A percentile compares a stretch with the other conserved stretches of the same genome.
These are phyloP conservation scores for Chaetoceros muelleri DNA, from an alignment of 108 stramenopile species.

Conservation along the genomic window DNA sequence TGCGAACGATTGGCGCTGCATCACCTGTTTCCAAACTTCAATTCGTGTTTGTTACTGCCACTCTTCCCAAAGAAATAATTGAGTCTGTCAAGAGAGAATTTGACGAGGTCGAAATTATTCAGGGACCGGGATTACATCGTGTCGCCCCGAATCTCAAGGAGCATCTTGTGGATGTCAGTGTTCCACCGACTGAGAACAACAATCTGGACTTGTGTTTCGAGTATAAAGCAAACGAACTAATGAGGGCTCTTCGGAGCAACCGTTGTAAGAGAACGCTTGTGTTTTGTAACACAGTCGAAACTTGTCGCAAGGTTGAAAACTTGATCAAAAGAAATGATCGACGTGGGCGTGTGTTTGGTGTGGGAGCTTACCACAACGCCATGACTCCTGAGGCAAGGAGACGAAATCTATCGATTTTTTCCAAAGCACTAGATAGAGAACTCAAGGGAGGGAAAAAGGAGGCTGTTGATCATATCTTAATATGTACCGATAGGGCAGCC, in stretches of 20 bases:
- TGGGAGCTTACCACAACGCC: slow-evolving; percentile 80
- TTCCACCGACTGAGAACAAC: slow-evolving; percentile 47
- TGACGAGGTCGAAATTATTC: slow-evolving; percentile 39
- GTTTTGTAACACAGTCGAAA: slow-evolving; percentile 96
- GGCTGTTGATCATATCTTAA: slow-evolving; percentile 50
- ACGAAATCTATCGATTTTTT: slow-evolving; percentile 47
- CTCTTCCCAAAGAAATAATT: slow-evolving; percentile 71
- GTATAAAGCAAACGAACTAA: slow-evolving; percentile 73
- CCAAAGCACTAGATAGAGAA: too few relatives aligned
- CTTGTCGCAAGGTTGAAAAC: slow-evolving; percentile 88
- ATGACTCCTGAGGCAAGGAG: slow-evolving; percentile 58
- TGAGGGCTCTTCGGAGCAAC: slow-evolving; percentile 53
- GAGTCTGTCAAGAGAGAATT: slow-evolving; percentile 71
- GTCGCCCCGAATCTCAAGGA: slow-evolving; percentile 60
- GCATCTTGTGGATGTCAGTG: slow-evolving; percentile 78
- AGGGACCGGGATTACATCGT: slow-evolving; percentile 89
- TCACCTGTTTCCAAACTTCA: slow-evolving; percentile 47
- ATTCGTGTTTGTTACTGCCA: slow-evolving; percentile 93
- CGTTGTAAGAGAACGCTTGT: slow-evolving; percentile 79
- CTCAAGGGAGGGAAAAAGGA: slow-evolving; percentile 23
- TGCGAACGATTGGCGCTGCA: slow-evolving; percentile 74
- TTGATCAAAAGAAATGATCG: slow-evolving; percentile 74
- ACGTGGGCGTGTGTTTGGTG: slow-evolving; percentile 30
- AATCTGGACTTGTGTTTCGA: slow-evolving; percentile 63
- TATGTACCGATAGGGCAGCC: slow-evolving; percentile 95